Evolutionary conservation across 768 basidiomycete species (phyloP), one percentile per base, ranked within the genome.

Genomic region (Rhizopogon rudus): DNA sequence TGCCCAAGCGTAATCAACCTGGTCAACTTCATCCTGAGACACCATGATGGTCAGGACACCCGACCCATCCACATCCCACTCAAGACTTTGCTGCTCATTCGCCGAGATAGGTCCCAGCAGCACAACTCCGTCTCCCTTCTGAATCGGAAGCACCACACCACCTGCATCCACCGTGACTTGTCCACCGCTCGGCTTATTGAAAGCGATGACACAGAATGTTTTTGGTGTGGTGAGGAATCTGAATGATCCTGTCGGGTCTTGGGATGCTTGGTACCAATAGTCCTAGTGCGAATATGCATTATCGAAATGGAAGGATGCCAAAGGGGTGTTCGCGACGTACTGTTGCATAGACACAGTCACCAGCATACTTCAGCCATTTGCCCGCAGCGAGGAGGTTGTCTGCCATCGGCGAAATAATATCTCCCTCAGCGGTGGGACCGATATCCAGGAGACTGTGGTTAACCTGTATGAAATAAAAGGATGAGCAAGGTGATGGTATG

Each of bases 351-450:
- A 83, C 72, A 37, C 81, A 83, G 1, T 72, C 67, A 13, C 81
- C 80, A 2, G 77, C 73, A 43, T 76, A 74, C 41, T 73, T 68
- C 52, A 83, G 66, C 82, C 82, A 83, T 42, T 56, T 59, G 0
- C 81, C 82, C 16, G 79, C 78, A n/a, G 73, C 77, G 5, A 77
- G 70, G 31, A 83, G 69, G 39, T 76, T 75, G 2, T 78, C 60
- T 41, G 64, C 67, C 75, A 81, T 79, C 0, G 79, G 74, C 7
- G 66, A 67, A 42, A 81, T 76, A 35, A 83, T 80, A 40, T 75
- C 73, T 0, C 82, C 81, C 50, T 81, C 80, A 1, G 79, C 80
- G 2, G 73, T 81, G 0, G 82, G 82, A 0, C 82, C 81, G 16
- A 83, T 61, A 39, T 83, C 78, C 2, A 83, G 63, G 20, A 83